Evolutionary conservation across 1,284 basidiomycete species (phyloP).

Genomic region (Microbotryum violaceum): DNA sequence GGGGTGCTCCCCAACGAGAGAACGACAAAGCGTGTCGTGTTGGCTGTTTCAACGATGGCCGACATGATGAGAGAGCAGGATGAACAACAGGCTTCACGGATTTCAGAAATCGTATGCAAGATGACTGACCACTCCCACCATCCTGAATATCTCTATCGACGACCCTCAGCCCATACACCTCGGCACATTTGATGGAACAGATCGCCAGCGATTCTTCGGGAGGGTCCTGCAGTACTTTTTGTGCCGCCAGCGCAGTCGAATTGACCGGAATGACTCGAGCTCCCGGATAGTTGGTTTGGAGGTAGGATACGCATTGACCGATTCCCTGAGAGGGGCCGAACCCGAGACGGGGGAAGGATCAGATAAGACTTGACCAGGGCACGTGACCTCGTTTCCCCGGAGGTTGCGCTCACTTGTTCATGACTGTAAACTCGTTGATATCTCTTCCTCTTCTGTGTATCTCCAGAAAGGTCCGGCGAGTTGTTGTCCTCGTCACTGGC

Average conservation of each 20-base stretch:
- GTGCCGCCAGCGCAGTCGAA: slow-evolving; percentile 33
- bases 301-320: slow-evolving; percentile 31
- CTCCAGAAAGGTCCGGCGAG: background rate
- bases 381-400: background rate
- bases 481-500: background rate
- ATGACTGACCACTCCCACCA: slow-evolving; percentile 26
- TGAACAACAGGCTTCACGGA: background rate
- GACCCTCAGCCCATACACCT: slow-evolving; percentile 30
- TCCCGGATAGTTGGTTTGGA: slow-evolving; percentile 18
- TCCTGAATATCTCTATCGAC: slow-evolving; percentile 35
- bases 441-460: background rate
- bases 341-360: background rate
- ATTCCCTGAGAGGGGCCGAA: slow-evolving; percentile 19
- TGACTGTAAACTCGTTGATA: slow-evolving; percentile 32
- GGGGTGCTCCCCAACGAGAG: background rate
- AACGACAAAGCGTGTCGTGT: slow-evolving; percentile 27
- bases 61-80: background rate
- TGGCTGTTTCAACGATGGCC: slow-evolving; percentile 7
- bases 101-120: background rate
- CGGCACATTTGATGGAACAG: slow-evolving; percentile 31
- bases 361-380: background rate
- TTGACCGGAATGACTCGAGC: slow-evolving; percentile 22
- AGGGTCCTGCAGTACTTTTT: slow-evolving; percentile 15
- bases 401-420: slow-evolving; percentile 28
- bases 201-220: slow-evolving; percentile 26